Conservation (phyloP, 106 monocot species). For the Dendrobium huoshanense region DNA sequence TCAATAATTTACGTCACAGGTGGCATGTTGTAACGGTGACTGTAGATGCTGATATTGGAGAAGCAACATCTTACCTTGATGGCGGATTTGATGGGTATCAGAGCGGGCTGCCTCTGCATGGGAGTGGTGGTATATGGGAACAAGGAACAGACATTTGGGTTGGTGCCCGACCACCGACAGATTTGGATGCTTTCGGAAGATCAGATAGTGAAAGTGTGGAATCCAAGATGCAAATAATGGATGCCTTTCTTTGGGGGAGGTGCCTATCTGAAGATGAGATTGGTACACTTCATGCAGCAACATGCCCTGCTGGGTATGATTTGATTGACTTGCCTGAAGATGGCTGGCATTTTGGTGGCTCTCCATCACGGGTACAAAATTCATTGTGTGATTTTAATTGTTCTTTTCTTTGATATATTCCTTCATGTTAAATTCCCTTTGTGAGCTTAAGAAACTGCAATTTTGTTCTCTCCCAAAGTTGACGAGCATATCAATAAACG, state of each 20-base stretch:
- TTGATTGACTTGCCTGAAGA: conserved; percentile 67
- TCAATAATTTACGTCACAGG: conserved; percentile 28
- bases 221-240: conserved; percentile 98
- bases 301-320: conserved; percentile 49
- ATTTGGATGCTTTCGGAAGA: conserved; percentile 97
- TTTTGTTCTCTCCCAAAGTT: not conserved
- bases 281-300: conserved; percentile 47
- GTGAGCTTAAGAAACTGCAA: not conserved
- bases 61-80: conserved; percentile 81
- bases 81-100: conserved; percentile 91
- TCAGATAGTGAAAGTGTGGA: conserved; percentile 91
- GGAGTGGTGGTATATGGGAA: conserved; percentile 54
- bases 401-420: not conserved
- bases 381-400: not conserved
- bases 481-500: not conserved
- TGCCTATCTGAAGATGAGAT: conserved; percentile 94
- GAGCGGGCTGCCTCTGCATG: conserved; percentile 52
- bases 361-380: conserved; percentile 70
- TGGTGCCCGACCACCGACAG: conserved; percentile 79
- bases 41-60: conserved; percentile 79
- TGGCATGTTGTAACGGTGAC: conserved; percentile 96
- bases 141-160: conserved; percentile 82
- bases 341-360: conserved; percentile 63
- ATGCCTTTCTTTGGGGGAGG: conserved; percentile 90
- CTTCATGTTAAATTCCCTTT: not conserved